Percentiles rank a stretch among this genome's conserved stretches.
These are phyloP conservation scores for Cardamine chenopodiifolia DNA, from an alignment of 345 rosid species.

Conservation along the genomic window DNA sequence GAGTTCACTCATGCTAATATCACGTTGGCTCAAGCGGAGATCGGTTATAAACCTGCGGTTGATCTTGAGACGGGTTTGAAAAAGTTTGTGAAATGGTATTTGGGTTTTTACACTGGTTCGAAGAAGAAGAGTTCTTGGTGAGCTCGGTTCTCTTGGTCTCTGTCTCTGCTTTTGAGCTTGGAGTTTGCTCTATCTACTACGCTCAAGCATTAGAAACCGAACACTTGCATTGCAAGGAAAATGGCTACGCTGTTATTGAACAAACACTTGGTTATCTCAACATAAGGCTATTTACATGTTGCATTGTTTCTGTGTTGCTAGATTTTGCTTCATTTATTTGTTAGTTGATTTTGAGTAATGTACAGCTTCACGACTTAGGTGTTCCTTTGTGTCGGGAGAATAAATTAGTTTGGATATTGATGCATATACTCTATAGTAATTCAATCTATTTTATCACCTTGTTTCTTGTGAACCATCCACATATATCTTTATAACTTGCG, in stretches of 20 bases:
- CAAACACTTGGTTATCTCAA: slow-evolving; percentile 22
- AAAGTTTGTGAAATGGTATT: slow-evolving; percentile 78
- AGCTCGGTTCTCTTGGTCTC: slow-evolving; percentile 8
- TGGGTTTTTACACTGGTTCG: slow-evolving; percentile 51
- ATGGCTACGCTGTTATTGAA: slow-evolving; percentile 9
- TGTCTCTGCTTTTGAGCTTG: neutral
- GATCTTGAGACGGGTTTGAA: slow-evolving; percentile 68
- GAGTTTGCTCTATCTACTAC: slow-evolving; percentile 24
- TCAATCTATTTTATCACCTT: slow-evolving; percentile 25
- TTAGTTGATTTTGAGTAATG: slow-evolving; percentile 40
- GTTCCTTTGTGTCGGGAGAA: slow-evolving; percentile 19
- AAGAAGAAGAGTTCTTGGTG: slow-evolving; percentile 54
- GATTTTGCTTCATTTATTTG: slow-evolving; percentile 38
- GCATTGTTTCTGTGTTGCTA: slow-evolving; percentile 39
- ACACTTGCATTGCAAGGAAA: slow-evolving; percentile 15
- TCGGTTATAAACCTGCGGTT: slow-evolving; percentile 59
- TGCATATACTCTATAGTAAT: slow-evolving; percentile 28
- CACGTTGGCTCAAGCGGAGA: slow-evolving; percentile 57
- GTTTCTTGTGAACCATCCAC: slow-evolving; percentile 15
- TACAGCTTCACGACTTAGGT: slow-evolving; percentile 31
- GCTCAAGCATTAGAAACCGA: slow-evolving; percentile 8
- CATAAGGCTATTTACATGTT: slow-evolving; percentile 27
- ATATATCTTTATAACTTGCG: neutral
- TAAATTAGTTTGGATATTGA: slow-evolving; percentile 30
- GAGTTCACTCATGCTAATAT: slow-evolving; percentile 65